phyloP scores from a whole-genome alignment of 108 stramenopile species.

The Skeletonema costatum region DNA sequence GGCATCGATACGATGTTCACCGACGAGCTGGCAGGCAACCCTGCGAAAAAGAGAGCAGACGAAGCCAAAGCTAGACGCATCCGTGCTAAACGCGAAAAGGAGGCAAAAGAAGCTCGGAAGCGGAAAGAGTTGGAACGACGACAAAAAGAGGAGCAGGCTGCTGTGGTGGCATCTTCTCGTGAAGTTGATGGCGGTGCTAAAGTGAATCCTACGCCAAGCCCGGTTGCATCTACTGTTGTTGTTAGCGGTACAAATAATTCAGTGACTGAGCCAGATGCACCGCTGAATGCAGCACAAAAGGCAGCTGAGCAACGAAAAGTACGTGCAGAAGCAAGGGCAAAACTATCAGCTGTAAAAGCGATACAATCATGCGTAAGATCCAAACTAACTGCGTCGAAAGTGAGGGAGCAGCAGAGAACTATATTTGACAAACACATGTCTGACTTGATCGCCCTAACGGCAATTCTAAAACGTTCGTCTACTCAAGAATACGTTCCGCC shows the following conservation, averaged over 20 bases:
- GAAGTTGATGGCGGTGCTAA: not conserved
- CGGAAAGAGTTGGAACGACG: slow-evolving; percentile 46
- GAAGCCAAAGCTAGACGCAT: slow-evolving; percentile 66
- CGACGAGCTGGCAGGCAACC: slow-evolving; percentile 75
- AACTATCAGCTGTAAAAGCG: slow-evolving; percentile 34
- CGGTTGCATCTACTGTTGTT: not conserved
- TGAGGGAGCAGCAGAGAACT: slow-evolving; percentile 39
- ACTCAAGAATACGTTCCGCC: slow-evolving; percentile 68
- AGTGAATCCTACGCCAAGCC: not conserved
- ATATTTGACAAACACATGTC: slow-evolving; percentile 55
- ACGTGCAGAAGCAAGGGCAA: slow-evolving; percentile 51
- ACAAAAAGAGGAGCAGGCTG: slow-evolving; percentile 6
- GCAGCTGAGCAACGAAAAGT: slow-evolving; percentile 71
- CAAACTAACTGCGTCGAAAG: slow-evolving; percentile 38
- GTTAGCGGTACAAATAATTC: not conserved
- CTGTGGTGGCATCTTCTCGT: not conserved
- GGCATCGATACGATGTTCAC: slow-evolving; percentile 63
- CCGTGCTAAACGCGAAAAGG: slow-evolving; percentile 63
- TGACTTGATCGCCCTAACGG: slow-evolving; percentile 58
- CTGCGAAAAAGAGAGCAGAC: slow-evolving; percentile 70
- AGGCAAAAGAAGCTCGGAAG: slow-evolving; percentile 41
- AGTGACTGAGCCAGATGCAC: slow-evolving; percentile 3
- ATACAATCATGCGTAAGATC: slow-evolving; percentile 69
- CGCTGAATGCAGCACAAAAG: slow-evolving; percentile 55
- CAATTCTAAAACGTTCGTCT: slow-evolving; percentile 48